Evolutionary conservation across 371 early-diverging fungal genomes (phyloP), one percentile per base, ranked within the genome.

Genomic region (Mortierella sp.): DNA sequence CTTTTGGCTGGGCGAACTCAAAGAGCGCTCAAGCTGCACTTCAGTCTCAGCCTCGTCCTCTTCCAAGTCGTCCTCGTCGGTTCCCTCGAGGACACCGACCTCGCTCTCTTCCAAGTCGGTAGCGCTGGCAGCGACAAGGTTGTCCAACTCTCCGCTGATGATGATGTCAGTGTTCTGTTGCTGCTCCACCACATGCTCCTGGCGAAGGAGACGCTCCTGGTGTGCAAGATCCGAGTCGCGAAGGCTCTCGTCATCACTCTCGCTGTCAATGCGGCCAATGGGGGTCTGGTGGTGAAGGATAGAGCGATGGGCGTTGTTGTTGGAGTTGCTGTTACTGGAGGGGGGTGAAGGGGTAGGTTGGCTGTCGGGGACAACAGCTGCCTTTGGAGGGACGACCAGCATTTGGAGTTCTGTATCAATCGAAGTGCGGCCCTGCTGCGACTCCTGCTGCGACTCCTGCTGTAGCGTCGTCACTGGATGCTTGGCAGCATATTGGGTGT

Each of bases 121-220:
- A 8, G 78, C 70, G 38, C 84, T 84, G 11, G 70, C 72, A 9
- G 80, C 58, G 34, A 84, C 75, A 16, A 84, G 78, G 55, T 77
- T 83, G 42, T 83, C 83, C 13, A 83, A 80, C 57, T 84, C 84
- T 16, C 84, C 84, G 10, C 42, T 38, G 42, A 80, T 80, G 57
- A 65, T 55, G 42, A 80, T 38, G 58, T 83, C 83, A 31, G 42
- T 34, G 78, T n/a, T 76, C 75, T 83, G 80, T 5, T 38, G 42
- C 5, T 38, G 42, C 42, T 38, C 42, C 42, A 38, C 42, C 42
- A 38, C 42, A 38, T 38, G 42, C 70, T 84, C 84, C 42, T 80
- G 84, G 1, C 72, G 76, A n/a, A 84, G 72, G 57, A 84, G 77
- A 31, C 84, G 74, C 38, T 77, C 84, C 73, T 77, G 80, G 11